phyloP scores from a whole-genome alignment of 352 stramenopile species.

The Pythium coloratum region DNA sequence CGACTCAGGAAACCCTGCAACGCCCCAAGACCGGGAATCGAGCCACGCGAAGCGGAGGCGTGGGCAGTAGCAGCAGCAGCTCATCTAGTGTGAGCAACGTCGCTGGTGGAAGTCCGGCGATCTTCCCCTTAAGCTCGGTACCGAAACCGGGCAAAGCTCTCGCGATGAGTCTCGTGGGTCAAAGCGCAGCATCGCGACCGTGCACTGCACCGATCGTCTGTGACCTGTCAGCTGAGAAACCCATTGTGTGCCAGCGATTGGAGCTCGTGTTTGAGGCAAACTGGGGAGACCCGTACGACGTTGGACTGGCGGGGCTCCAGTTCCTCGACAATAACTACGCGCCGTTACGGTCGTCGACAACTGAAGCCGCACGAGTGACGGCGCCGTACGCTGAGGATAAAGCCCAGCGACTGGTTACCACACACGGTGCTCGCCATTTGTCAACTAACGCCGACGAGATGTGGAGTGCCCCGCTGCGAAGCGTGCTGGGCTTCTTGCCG shows the following conservation, averaged over 20 bases:
- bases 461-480: slow-evolving; percentile 56
- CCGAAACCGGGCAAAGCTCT: slow-evolving; percentile 37
- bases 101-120: not conserved
- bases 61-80: not conserved
- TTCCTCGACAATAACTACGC: slow-evolving; percentile 61
- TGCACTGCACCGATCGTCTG: slow-evolving; percentile 64
- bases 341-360: slow-evolving; percentile 32
- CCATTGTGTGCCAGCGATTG: slow-evolving; percentile 48
- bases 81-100: not conserved
- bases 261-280: slow-evolving; percentile 63
- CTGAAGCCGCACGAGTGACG: slow-evolving; percentile 32
- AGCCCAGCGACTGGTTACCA: slow-evolving; percentile 41
- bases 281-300: slow-evolving; percentile 72
- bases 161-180: slow-evolving; percentile 16
- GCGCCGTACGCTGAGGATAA: slow-evolving; percentile 36
- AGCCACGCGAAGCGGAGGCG: slow-evolving; percentile 28
- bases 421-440: slow-evolving; percentile 46
- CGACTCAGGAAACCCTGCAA: slow-evolving; percentile 23
- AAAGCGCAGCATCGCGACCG: slow-evolving; percentile 30
- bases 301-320: slow-evolving; percentile 57
- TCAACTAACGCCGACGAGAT: slow-evolving; percentile 53
- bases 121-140: slow-evolving; percentile 41
- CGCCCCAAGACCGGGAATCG: slow-evolving; percentile 61
- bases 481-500: slow-evolving; percentile 35
- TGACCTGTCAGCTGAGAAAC: slow-evolving; percentile 41